Evolutionary conservation across 306 rosid species (phyloP), one percentile per base, ranked within the genome.

Genomic region (Arachis hypogaea): DNA sequence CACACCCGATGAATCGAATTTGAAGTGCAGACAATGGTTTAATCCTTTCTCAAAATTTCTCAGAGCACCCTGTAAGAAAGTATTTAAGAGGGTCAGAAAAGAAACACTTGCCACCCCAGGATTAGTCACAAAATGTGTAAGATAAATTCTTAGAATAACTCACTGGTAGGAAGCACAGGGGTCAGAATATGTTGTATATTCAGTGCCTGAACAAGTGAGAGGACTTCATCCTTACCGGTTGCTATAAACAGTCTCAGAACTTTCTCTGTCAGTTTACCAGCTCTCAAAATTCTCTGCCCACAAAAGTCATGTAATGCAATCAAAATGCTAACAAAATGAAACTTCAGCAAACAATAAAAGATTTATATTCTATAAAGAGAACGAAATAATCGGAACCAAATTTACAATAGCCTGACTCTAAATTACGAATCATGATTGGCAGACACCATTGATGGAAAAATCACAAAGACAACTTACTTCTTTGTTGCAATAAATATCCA

Each of bases 121-220:
- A 81, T 59, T 47, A 52, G 44, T 46, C 54, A 69, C 16, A 0
- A 46, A 11, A 59, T 55, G 12, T 66, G 62, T 70, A 81, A 10
- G 52, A 44, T 6, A 3, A 58, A 68, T 70, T 11, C 56, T 72
- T 41, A 68, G 14, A 59, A 69, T 8, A 62, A 87, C 98, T 83
- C 91, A 95, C 99, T 88, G 70, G 98, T 95, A 71, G 99, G 99
- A 81, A 95, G 87, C 59, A 92, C 98, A 69, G 97, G 99, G 75
- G 77, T 85, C 76, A 87, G 50, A 58, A 61, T 72, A 67, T 87
- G 95, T 77, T 68, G 90, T 80, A 95, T 90, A 82, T 95, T 90
- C 43, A 92, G 90, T 40, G 87, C 89, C 75, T 76, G 81, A 65
- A 95, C 88, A 60, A 90, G 74, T 52, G 98, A 85, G 76, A 90